Conservation (phyloP, 169 alveolate species). For the Eimeria falciformis region DNA sequence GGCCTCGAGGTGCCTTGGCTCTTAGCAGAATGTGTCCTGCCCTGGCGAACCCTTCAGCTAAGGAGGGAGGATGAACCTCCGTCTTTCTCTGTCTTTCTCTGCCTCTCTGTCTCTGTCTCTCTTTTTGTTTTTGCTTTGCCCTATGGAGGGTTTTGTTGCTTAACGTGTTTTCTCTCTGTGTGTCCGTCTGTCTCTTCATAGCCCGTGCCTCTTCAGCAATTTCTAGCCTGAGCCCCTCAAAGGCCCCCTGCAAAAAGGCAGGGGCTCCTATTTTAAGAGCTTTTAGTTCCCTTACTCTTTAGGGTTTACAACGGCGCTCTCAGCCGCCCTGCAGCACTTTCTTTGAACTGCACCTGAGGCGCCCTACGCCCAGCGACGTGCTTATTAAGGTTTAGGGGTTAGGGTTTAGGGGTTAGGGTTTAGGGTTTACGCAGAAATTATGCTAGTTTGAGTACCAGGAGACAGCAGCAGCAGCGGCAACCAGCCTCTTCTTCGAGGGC, state of each 20-base stretch:
- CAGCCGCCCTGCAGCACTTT: background rate
- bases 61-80: no score
- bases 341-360: background rate
- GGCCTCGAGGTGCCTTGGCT: background rate
- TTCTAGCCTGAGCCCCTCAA: background rate
- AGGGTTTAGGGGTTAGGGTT: slow-evolving; percentile 33
- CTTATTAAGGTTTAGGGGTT: slow-evolving; percentile 13
- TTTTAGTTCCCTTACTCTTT: no score
- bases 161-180: background rate
- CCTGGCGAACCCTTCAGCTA: no score
- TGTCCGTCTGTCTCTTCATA: background rate
- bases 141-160: background rate
- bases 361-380: background rate
- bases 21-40: no score
- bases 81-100: background rate
- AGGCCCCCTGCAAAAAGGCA: background rate
- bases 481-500: background rate
- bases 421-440: background rate
- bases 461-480: slow-evolving; percentile 43
- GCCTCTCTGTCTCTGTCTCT: background rate
- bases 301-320: slow-evolving; percentile 1
- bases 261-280: background rate
- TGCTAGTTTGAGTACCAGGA: background rate
- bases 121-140: background rate
- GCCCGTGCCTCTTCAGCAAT: background rate